phyloP scores from a whole-genome alignment of 345 rosid genomes.

The Aurinia saxatilis region DNA sequence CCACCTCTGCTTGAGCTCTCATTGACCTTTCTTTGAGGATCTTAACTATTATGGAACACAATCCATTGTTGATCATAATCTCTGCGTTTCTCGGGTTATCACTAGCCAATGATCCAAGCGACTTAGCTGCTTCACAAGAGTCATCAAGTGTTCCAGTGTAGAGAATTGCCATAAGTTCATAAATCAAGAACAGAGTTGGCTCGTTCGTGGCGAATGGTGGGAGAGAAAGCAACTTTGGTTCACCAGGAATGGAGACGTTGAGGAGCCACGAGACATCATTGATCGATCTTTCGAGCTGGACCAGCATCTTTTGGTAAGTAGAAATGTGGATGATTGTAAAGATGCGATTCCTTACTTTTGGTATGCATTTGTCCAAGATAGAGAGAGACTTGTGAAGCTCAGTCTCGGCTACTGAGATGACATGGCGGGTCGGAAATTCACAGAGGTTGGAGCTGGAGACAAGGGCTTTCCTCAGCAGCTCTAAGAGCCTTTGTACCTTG shows the following conservation, averaged over 20 bases:
- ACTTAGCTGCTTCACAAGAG: constrained; percentile 58
- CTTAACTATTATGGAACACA: constrained; percentile 54
- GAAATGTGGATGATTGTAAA: constrained; percentile 50
- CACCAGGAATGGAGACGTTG: constrained; percentile 63
- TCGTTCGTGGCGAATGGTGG: constrained; percentile 78
- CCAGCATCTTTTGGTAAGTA: constrained; percentile 51
- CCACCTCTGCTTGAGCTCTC: constrained; percentile 70
- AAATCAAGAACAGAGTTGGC: constrained; percentile 62
- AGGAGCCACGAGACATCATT: constrained; percentile 81
- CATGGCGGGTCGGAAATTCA: constrained; percentile 78
- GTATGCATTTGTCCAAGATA: constrained; percentile 49
- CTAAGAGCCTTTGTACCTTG: constrained; percentile 60
- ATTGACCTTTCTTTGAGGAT: constrained; percentile 72
- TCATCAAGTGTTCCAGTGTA: constrained; percentile 47
- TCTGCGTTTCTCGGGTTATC: constrained; percentile 59
- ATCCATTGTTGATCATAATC: constrained; percentile 48
- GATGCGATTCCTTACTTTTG: constrained; percentile 50
- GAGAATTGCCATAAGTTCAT: constrained; percentile 74
- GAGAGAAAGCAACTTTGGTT: constrained; percentile 49
- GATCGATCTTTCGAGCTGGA: constrained; percentile 56
- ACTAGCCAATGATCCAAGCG: constrained; percentile 55
- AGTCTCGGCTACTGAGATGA: constrained; percentile 61
- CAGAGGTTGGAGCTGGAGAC: constrained; percentile 59
- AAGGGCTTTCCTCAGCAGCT: constrained; percentile 60
- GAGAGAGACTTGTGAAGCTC: constrained; percentile 60